Conservation (phyloP, 2,329 filamentous ascomycete genomes). For the Passalora sequoiae region DNA sequence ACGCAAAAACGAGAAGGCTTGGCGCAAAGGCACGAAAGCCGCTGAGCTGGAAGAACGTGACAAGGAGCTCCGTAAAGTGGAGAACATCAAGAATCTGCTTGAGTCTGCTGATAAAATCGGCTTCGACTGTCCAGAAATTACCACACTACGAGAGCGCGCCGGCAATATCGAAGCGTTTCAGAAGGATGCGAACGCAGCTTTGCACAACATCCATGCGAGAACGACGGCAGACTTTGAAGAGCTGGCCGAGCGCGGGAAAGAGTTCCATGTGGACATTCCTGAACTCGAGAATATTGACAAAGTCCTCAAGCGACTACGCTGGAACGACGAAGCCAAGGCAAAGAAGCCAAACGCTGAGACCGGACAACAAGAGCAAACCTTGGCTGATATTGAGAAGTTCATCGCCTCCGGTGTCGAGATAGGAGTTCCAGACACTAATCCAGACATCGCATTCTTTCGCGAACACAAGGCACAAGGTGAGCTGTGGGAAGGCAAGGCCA, state of each 20-base stretch:
- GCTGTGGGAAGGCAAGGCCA: conserved; percentile 87
- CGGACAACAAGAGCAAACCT: conserved; percentile 55
- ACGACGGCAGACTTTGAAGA: conserved; percentile 77
- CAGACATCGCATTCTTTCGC: conserved; percentile 68
- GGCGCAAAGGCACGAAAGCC: conserved; percentile 66
- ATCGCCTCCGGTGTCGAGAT: conserved; percentile 73
- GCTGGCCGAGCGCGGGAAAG: conserved; percentile 79
- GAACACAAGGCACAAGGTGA: conserved; percentile 73
- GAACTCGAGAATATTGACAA: conserved; percentile 79
- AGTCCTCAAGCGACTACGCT: conserved; percentile 77
- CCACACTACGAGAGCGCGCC: conserved; percentile 75
- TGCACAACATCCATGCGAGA: conserved; percentile 60
- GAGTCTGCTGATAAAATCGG: conserved; percentile 77
- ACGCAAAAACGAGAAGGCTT: conserved; percentile 86
- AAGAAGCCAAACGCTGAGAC: conserved; percentile 36
- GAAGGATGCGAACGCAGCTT: conserved; percentile 63
- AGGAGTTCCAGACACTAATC: conserved; percentile 72
- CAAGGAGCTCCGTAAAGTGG: conserved; percentile 78
- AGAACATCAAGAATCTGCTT: conserved; percentile 81
- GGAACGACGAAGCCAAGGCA: conserved; percentile 72
- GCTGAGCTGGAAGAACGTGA: conserved; percentile 79
- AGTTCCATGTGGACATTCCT: conserved; percentile 85
- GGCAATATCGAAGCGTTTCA: conserved; percentile 82
- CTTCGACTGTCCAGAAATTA: conserved; percentile 90
- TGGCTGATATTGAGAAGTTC: conserved; percentile 73